phyloP scores from a whole-genome alignment of 345 rosid genomes.

The Eutrema heterophyllum region DNA sequence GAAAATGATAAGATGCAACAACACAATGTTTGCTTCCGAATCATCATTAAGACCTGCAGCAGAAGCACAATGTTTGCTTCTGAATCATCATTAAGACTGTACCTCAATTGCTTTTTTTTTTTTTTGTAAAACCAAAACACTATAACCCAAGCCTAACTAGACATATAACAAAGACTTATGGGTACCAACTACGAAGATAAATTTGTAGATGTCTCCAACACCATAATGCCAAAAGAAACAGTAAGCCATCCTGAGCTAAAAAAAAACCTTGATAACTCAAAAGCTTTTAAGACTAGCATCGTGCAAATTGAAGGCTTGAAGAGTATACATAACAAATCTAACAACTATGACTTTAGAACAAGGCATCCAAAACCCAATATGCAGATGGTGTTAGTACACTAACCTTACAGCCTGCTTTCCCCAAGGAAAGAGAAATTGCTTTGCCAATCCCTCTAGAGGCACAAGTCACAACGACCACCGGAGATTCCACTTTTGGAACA shows the following conservation, averaged over 20 bases:
- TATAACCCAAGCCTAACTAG: neutral
- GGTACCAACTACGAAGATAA: neutral
- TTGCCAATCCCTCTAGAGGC: constrained; percentile 98
- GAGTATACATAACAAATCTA: neutral
- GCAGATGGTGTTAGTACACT: neutral
- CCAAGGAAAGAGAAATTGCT: constrained; percentile 87
- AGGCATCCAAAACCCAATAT: neutral
- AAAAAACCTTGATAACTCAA: too few relatives aligned
- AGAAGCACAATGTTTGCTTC: constrained; percentile 5
- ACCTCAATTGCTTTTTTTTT: too few relatives aligned
- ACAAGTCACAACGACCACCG: constrained; percentile 85
- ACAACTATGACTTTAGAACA: neutral
- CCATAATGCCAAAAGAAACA: neutral
- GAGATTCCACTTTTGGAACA: constrained; percentile 57
- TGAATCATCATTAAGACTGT: neutral
- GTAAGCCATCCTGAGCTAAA: neutral
- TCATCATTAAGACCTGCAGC: constrained; percentile 82
- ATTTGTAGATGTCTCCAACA: neutral
- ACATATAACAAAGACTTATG: neutral
- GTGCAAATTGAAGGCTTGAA: neutral
- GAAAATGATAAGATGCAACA: constrained; percentile 5
- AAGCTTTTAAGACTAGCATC: neutral
- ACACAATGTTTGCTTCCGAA: too few relatives aligned
- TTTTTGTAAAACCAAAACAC: too few relatives aligned
- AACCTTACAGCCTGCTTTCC: constrained; percentile 80